These are phyloP conservation scores for Lactarius akahatsu DNA, from an alignment of 768 basidiomycete species.

Conservation along the genomic window DNA sequence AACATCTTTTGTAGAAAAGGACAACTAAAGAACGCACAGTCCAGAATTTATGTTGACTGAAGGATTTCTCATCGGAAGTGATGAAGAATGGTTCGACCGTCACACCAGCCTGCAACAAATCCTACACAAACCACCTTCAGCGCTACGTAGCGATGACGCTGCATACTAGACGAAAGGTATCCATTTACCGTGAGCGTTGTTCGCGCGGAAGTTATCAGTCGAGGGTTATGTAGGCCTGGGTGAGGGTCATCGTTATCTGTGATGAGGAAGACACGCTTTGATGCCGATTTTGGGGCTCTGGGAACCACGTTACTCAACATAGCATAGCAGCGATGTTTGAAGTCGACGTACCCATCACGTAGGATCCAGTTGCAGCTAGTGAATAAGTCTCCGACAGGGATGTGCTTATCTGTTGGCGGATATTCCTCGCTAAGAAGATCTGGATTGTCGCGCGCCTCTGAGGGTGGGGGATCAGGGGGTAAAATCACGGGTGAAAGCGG, in stretches of 20 bases:
- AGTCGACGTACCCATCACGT: conserved; percentile 66
- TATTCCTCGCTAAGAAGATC: conserved; percentile 56
- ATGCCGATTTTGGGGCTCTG: conserved; percentile 83
- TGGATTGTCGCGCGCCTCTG: conserved; percentile 68
- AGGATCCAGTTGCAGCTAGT: conserved; percentile 88
- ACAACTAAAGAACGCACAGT: conserved; percentile 45
- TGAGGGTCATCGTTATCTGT: conserved; percentile 87
- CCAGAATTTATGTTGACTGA: conserved; percentile 76
- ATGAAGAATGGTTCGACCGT: conserved; percentile 90
- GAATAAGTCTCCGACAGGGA: conserved; percentile 87
- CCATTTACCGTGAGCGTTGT: conserved; percentile 64
- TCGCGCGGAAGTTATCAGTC: conserved; percentile 64
- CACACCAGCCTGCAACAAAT: conserved; percentile 76
- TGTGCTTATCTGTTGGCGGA: conserved; percentile 57
- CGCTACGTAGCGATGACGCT: conserved; percentile 2
- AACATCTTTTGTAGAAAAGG: not conserved
- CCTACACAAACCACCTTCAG: conserved; percentile 44
- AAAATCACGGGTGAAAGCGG: not conserved
- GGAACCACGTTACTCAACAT: not conserved
- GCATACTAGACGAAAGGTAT: not conserved
- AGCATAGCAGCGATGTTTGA: not conserved
- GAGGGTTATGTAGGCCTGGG: conserved; percentile 51
- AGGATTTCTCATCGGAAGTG: conserved; percentile 60
- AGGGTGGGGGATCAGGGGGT: conserved; percentile 20
- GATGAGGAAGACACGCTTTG: conserved; percentile 91